These are phyloP conservation scores for Penicillium verrucosum DNA, from an alignment of 2,329 filamentous ascomycete genomes.

Conservation along the genomic window DNA sequence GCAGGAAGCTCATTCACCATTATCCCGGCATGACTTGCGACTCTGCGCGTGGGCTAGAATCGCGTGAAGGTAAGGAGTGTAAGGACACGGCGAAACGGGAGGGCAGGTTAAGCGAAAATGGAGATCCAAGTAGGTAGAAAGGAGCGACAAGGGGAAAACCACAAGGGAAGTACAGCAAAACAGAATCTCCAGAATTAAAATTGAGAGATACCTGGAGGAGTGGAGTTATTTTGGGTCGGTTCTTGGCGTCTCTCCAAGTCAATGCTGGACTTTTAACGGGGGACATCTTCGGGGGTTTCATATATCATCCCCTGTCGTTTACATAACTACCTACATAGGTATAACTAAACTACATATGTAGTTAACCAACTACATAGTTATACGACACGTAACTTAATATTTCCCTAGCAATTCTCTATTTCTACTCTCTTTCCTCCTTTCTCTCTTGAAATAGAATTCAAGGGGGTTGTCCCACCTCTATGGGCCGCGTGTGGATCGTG, in stretches of 20 bases:
- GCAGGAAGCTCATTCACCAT: constrained; percentile 33
- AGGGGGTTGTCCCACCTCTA: constrained; percentile 19
- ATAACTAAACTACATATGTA: no score
- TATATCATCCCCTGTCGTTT: no score
- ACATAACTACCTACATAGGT: no score
- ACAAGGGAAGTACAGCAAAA: not conserved
- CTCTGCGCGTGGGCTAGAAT: constrained; percentile 6
- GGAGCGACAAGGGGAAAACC: constrained; percentile 12
- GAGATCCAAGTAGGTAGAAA: constrained; percentile 12
- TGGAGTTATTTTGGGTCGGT: constrained; percentile 17
- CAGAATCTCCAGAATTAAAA: constrained; percentile 16
- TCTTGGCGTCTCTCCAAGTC: constrained; percentile 15
- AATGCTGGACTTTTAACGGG: not conserved
- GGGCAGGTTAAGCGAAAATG: constrained; percentile 2
- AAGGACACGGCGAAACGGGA: constrained; percentile 2
- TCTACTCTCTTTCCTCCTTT: not conserved
- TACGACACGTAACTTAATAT: no score
- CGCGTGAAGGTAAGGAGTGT: constrained; percentile 10
- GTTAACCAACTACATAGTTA: no score
- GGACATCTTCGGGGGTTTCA: not conserved
- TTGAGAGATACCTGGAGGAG: constrained; percentile 15
- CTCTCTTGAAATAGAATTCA: constrained; percentile 3
- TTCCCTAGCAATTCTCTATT: no score
- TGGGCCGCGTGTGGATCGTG: constrained; percentile 27
- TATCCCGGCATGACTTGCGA: constrained; percentile 37